Evolutionary conservation across 2,329 filamentous ascomycete genomes (phyloP), one percentile per base, ranked within the genome.

Genomic region (Amphichorda felina): DNA sequence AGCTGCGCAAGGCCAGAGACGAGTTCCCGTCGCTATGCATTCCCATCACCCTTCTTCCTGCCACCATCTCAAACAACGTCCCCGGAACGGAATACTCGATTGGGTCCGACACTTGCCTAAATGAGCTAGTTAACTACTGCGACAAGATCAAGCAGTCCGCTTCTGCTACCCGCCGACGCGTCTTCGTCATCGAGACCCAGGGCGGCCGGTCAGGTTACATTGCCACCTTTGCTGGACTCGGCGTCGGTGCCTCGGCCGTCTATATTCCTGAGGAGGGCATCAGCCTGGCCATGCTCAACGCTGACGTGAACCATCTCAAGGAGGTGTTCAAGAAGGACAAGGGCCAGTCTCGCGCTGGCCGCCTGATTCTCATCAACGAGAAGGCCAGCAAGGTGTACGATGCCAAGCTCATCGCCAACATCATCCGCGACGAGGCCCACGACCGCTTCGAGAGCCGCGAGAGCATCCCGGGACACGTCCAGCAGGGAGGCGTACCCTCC

Each of bases 11-110:
- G 62, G 87, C 82, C 11, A 72, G 87, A 38, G 71, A 76, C 25
- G 62, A 84, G 41, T 94, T 83, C 59, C 78, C 84, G 9, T 80
- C 82, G 2, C 82, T 98, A 53, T 87, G 85, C 57, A 95, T 98
- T 43, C 91, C 91, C 15, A 85, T 96, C 70, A 74, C 82, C 36
- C 72, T 95, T 29, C 70, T 98, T 18, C 91, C 91, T 0, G 91
- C 91, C n/a, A 98, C 91, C 8, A 89, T 98, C 47, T 94, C 86
- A 45, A 98, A 98, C 70, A 98, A 98, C 56, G 91, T 98, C 4
- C 91, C 91, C 0, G 91, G 91, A 27, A 94, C 89, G 1, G 91
- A 98, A 60, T 96, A 95, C 65, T 95, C 87, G 2, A 75, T 98
- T 31, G 91, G 91, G 30, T 94, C 87, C 22, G 91, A 98, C 51